phyloP scores from a whole-genome alignment of 225 moss, liverwort and hornwort genomes.

The Bryum argenteum region DNA sequence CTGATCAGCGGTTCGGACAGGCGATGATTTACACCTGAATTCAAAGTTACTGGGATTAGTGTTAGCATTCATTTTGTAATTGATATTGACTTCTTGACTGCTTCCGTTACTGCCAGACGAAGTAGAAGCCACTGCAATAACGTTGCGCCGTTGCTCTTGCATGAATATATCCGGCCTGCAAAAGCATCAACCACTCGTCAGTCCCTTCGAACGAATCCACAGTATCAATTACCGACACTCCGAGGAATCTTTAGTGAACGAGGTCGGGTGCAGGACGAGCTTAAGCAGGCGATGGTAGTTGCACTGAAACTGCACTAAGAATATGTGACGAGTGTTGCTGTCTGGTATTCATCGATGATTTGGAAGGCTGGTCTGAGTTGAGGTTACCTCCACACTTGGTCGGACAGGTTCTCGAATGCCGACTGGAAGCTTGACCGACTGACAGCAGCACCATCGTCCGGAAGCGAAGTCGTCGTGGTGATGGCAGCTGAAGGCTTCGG shows the following conservation, averaged over 20 bases:
- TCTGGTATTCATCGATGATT: too few species aligned
- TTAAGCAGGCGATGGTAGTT: too few species aligned
- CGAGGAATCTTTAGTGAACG: too few species aligned
- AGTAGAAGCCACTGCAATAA: neutral
- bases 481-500: neutral
- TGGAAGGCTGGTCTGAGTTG: too few species aligned
- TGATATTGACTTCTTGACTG: conserved; percentile 23
- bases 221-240: too few species aligned
- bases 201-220: neutral
- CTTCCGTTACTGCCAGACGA: conserved; percentile 29
- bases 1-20: conserved; percentile 8
- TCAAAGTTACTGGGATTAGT: neutral
- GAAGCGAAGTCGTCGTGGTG: neutral
- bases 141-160: conserved; percentile 4
- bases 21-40: neutral
- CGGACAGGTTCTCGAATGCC: conserved; percentile 26
- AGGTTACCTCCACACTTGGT: conserved; percentile 31
- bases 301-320: too few species aligned
- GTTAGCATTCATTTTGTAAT: neutral
- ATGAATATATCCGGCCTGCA: conserved; percentile 28
- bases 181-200: neutral
- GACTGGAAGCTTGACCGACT: conserved; percentile 18
- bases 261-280: too few species aligned
- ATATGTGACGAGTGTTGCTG: too few species aligned
- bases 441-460: neutral